Evolutionary conservation across 106 monocot species (phyloP).

Genomic region (Dendrobium chrysotoxum): DNA sequence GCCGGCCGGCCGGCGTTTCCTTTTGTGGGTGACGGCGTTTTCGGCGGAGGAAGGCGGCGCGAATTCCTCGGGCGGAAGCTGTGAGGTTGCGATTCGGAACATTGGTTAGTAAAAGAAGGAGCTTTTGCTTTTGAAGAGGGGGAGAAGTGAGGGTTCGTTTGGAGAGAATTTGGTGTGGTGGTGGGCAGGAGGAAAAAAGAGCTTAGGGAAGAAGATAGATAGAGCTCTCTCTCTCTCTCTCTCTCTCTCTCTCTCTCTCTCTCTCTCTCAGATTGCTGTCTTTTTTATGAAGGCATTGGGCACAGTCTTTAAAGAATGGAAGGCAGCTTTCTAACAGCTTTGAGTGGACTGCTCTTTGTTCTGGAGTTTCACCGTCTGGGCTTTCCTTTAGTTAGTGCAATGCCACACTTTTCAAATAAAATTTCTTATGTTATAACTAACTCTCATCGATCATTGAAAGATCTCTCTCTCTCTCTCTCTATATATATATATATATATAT

Average conservation of each 20-base stretch:
- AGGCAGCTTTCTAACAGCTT: conserved; percentile 3
- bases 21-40: conserved; percentile 18
- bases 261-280: background rate
- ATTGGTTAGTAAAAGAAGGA: background rate
- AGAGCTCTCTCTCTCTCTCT: conserved; percentile 9
- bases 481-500: no score
- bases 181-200: background rate
- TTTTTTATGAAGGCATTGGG: background rate
- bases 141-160: background rate
- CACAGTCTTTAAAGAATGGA: background rate
- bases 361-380: background rate
- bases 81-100: background rate
- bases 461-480: no score
- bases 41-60: background rate
- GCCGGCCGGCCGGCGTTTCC: conserved; percentile 56
- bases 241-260: conserved; percentile 19
- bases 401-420: no score
- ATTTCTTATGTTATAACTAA: no score
- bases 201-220: background rate
- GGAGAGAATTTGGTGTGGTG: background rate
- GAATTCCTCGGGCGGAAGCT: background rate
- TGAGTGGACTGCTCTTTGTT: background rate
- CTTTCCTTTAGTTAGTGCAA: background rate
- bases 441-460: no score
- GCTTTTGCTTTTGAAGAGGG: background rate